Base-by-base conservation (phyloP, 2,329 filamentous ascomycete genomes). In the Calonectria crousiana region DNA sequence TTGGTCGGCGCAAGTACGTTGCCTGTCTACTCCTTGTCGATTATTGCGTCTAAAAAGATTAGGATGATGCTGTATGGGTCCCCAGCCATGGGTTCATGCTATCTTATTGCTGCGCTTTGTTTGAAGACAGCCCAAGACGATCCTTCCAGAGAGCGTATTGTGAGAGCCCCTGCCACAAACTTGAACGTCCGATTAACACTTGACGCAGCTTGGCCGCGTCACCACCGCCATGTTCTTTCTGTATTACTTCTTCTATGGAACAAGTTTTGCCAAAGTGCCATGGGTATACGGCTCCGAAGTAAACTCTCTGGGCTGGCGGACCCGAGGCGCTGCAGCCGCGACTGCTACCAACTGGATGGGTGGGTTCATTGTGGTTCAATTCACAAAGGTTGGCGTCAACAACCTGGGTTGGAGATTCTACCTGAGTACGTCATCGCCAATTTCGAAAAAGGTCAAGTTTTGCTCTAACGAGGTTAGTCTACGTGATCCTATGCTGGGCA, bases 281-380 rank as follows among this genome's bases (percentile, higher is more conserved):
- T 87, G 85, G 85, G 85, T 87, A 3, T 87, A 85, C 72, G 83
- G 83, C 32, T 84, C 84, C 6, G 85, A 87, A 73, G 80, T 87
- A 62, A 87, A 86, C 76, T 85, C 83, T 1, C 80, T 87, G 1
- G 84, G 84, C 8, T 86, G 84, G 85, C 79, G 85, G 18, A 83
- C 83, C 4, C 80, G 85, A 9, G 86, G 86, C 11, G 86, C 86
- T 2, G 86, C 85, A 3, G 86, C 86, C 0, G 86, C 86, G 0
- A 87, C 86, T 1, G 85, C 86, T 0, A 86, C 85, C 1, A 87
- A 88, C 74, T 88, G 86, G 87, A 78, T 87, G 11, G 81, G 82
- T 44, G 84, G 84, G 10, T 88, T 87, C 67, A 83, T 85, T 9
- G 85, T 87, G 10, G 84, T 84, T 0, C 86, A 88, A 75, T 86